Base-by-base conservation (phyloP, 371 early-diverging fungal genomes). In the Mortierella polycephala region DNA sequence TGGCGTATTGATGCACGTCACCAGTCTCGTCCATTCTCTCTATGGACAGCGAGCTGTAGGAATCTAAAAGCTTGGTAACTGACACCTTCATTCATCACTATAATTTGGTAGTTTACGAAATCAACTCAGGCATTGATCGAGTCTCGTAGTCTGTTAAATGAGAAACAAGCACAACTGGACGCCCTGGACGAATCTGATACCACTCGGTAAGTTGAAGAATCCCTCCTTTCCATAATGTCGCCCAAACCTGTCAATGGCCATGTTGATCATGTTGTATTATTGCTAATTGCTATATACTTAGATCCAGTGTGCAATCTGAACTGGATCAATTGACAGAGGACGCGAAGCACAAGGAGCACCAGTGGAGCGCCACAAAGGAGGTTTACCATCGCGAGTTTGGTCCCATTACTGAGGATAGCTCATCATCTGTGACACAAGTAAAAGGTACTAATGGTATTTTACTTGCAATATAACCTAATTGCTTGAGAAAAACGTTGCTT, bases 341-440 rank as follows among this genome's bases (percentile, higher is more conserved):
- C 18, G 46, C 46, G 20, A 49, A 21, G 7, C 61, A 45, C 16
- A 67, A 60, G 55, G 71, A 76, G 41, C 77, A 67, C 44, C 71
- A 71, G 44, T 71, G 77, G 77, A 67, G 61, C 39, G 77, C 77
- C 0, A 76, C 77, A 39, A 76, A 76, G 44, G 71, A 76, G 12
- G 77, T 76, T 45, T 76, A 67, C 47, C 60, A 64, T 40, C 77
- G 77, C 14, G 77, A 76, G 50, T 76, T 60, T 61, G 77, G 71
- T 0, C 62, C 75, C 44, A 69, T 75, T 45, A 56, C 53, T 1
- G 75, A 75, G 13, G 59, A 60, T 23, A n/a, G 18, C 16, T 11
- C 54, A 14, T 41, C 60, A 12, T 56, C 71, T 6, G 60, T 70
- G 16, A 63, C 64, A 13, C 60, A 60, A 56, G 53, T 30, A 14